Evolutionary conservation across 2,329 filamentous ascomycete species (phyloP).

Genomic region (Byssothecium circinans): DNA sequence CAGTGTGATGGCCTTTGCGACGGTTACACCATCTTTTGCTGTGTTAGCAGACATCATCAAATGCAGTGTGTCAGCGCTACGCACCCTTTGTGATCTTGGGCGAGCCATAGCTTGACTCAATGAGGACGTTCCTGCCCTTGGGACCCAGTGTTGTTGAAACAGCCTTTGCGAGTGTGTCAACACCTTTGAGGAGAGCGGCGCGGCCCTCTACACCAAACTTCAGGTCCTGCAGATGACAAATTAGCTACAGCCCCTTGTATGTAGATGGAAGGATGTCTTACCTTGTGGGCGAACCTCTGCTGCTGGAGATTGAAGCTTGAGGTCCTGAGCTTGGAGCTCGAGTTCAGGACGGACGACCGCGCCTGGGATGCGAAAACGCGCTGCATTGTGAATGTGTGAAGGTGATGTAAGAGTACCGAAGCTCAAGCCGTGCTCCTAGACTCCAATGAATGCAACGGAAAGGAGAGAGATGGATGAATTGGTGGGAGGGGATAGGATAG

Average conservation of each 20-base stretch:
- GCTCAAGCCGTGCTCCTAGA: constrained; percentile 37
- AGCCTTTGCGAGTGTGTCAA: constrained; percentile 94
- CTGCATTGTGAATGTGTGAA: constrained; percentile 71
- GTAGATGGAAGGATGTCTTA: constrained; percentile 48
- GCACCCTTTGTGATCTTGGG: constrained; percentile 99
- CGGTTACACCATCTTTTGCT: constrained; percentile 53
- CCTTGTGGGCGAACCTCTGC: constrained; percentile 97
- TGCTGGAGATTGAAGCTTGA: constrained; percentile 75
- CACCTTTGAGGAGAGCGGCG: constrained; percentile 85
- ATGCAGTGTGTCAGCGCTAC: constrained; percentile 5
- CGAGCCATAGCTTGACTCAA: constrained; percentile 97
- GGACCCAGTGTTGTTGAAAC: constrained; percentile 95
- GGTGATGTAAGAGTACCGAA: constrained; percentile 22
- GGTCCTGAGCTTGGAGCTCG: constrained; percentile 54
- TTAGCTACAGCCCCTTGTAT: constrained; percentile 19
- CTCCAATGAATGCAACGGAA: constrained; percentile 30
- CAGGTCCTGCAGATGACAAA: constrained; percentile 67
- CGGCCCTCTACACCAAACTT: constrained; percentile 97
- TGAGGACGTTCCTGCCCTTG: constrained; percentile 97
- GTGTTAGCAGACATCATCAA: constrained; percentile 17
- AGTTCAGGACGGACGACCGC: constrained; percentile 77
- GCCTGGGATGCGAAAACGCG: constrained; percentile 83
- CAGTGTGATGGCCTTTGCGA: constrained; percentile 77
- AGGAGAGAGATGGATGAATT: not conserved
- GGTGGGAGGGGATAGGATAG: not conserved